Conservation (phyloP, 2,329 filamentous ascomycete species). For the Fusarium sp. region DNA sequence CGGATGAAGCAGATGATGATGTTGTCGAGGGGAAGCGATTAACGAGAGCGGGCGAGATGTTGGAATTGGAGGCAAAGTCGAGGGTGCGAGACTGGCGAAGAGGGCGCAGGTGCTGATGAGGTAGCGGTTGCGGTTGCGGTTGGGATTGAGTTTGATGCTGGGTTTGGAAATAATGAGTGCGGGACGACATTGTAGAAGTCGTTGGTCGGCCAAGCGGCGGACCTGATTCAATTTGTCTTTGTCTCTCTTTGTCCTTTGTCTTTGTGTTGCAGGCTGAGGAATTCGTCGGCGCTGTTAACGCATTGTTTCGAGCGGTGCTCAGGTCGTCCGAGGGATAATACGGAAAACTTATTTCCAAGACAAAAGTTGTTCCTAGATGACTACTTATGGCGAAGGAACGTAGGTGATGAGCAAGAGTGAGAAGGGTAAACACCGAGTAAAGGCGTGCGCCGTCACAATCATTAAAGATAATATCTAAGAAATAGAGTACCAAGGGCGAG, state of each 20-base stretch:
- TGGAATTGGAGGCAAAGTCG: conserved; percentile 56
- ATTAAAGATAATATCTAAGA: conserved; percentile 34
- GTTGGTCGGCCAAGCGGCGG: conserved; percentile 33
- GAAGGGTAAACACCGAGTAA: conserved; percentile 14
- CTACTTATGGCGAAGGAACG: conserved; percentile 4
- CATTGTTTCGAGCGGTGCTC: conserved; percentile 46
- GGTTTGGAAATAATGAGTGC: conserved; percentile 57
- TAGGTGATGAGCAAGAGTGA: conserved; percentile 1
- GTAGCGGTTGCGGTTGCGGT: conserved; percentile 23
- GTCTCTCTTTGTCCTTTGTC: neutral
- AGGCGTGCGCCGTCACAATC: conserved; percentile 38
- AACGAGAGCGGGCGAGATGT: conserved; percentile 50
- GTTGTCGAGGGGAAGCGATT: conserved; percentile 74
- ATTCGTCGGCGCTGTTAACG: conserved; percentile 43
- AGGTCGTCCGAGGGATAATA: conserved; percentile 32
- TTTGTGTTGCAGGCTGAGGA: conserved; percentile 25
- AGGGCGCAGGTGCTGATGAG: conserved; percentile 32
- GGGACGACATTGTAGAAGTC: conserved; percentile 61
- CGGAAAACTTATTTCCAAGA: conserved; percentile 36
- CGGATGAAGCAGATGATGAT: conserved; percentile 75
- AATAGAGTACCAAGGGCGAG: conserved; percentile 7
- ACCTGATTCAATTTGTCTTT: conserved; percentile 27
- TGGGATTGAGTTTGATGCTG: conserved; percentile 35
- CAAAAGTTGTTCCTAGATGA: conserved; percentile 28
- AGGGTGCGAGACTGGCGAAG: conserved; percentile 65